A percentile compares a stretch with the other conserved stretches of the same genome.
Conservation (phyloP, 192 early-diverging fungal genomes). For the Phycomyces nitens region DNA sequence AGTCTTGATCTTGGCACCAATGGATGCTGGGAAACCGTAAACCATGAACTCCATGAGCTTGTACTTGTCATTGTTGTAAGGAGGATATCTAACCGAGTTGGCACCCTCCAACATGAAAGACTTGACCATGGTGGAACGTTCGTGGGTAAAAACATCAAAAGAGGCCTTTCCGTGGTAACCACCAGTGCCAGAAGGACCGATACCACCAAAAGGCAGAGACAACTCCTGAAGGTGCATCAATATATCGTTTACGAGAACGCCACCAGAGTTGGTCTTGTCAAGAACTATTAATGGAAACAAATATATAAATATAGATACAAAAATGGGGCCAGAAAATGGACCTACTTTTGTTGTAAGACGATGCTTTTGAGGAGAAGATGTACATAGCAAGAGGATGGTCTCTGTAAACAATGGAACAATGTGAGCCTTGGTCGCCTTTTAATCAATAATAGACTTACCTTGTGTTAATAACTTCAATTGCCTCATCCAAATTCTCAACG, state of each 20-base stretch:
- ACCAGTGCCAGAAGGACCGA: constrained; percentile 77
- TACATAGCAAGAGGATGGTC: constrained; percentile 29
- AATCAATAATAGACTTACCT: too few species aligned
- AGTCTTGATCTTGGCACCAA: constrained; percentile 11
- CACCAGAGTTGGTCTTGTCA: constrained; percentile 59
- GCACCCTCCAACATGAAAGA: constrained; percentile 27
- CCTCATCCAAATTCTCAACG: constrained; percentile 31
- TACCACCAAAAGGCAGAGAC: constrained; percentile 76
- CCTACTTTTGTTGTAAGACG: constrained; percentile 22
- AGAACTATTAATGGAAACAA: constrained; percentile 23
- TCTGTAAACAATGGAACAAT: too few species aligned
- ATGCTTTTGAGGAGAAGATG: constrained; percentile 24
- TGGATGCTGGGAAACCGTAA: constrained; percentile 14
- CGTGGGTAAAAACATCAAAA: constrained; percentile 72
- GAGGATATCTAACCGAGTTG: constrained; percentile 35
- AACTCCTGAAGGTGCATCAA: constrained; percentile 55
- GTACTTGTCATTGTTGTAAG: constrained; percentile 29
- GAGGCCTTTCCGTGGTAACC: constrained; percentile 70
- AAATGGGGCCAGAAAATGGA: constrained; percentile 17
- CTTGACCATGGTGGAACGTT: constrained; percentile 55
- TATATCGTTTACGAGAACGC: constrained; percentile 69
- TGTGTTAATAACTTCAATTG: constrained; percentile 29
- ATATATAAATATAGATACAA: too few species aligned
- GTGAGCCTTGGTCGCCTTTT: too few species aligned
- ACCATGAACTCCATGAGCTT: constrained; percentile 13